These are phyloP conservation scores for Hygrophorus pudorinus DNA, from an alignment of 768 basidiomycete genomes.

Conservation along the genomic window DNA sequence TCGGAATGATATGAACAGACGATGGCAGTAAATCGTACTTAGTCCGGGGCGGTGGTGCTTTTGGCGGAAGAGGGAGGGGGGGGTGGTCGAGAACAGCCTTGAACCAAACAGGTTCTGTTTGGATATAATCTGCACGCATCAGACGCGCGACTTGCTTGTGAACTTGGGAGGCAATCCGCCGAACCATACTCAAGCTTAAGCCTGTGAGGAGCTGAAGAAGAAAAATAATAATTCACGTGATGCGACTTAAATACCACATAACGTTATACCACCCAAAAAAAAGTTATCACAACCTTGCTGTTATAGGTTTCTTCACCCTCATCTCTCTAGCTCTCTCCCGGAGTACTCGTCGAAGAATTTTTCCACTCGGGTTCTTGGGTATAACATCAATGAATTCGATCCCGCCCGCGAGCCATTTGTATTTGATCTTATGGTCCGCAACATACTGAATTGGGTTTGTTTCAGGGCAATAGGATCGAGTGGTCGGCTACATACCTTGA, in stretches of 20 bases:
- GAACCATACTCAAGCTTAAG: slow-evolving; percentile 50
- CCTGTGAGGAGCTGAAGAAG: background rate
- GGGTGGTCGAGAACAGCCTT: slow-evolving; percentile 79
- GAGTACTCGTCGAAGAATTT: slow-evolving; percentile 40
- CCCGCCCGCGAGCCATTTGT: slow-evolving; percentile 46
- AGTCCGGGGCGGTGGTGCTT: slow-evolving; percentile 50
- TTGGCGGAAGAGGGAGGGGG: slow-evolving; percentile 78
- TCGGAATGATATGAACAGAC: slow-evolving; percentile 10
- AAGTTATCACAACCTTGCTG: background rate
- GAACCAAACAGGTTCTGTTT: slow-evolving; percentile 71
- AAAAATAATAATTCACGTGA: background rate
- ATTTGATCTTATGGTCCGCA: slow-evolving; percentile 41
- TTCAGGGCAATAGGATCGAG: background rate
- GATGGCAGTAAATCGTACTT: slow-evolving; percentile 37
- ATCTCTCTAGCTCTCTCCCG: slow-evolving; percentile 34
- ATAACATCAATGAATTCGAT: slow-evolving; percentile 46
- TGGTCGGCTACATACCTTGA: slow-evolving; percentile 3
- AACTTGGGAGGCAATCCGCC: slow-evolving; percentile 78
- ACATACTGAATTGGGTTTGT: slow-evolving; percentile 30
- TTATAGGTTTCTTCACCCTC: background rate
- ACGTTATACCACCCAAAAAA: background rate
- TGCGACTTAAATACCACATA: background rate
- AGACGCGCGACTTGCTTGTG: slow-evolving; percentile 82
- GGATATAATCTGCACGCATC: slow-evolving; percentile 53
- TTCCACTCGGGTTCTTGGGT: slow-evolving; percentile 62